Base-by-base conservation (phyloP, 192 early-diverging fungal species). In the Pilaira anomala region DNA sequence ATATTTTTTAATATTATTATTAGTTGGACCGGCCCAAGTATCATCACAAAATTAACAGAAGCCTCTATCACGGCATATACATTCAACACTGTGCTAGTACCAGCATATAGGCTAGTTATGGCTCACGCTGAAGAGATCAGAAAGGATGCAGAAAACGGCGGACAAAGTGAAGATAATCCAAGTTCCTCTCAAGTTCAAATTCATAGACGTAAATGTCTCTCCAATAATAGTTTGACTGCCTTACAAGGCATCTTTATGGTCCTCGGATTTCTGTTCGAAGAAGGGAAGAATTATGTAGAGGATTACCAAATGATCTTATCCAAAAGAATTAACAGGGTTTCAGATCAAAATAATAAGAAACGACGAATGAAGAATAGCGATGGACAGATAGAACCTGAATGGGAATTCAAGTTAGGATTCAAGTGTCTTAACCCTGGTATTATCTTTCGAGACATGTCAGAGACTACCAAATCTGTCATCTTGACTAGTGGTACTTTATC, bases 401-500 rank as follows among this genome's bases (percentile, higher is more conserved):
- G 67, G 67, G 42, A 16, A 41, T 46, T 22, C 9, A 60, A 62
- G 14, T 25, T 68, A 12, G 60, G 67, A 6, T 68, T 68, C 42
- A 62, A 71, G 73, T 77, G 76, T 62, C 61, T 76, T 14, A 80
- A 80, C 30, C 68, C 78, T n/a, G 76, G 76, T 9, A 46, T 75
- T 21, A 66, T 68, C 26, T 80, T 80, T 66, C 44, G 44, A 2
- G 72, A 81, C 30, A 69, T 86, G 8, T 63, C 80, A 0, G 42
- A 62, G 0, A 14, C 61, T n/a, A 60, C 81, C 0, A 75, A 78
- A 8, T 80, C 85, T 0, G 72, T 88, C 16, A 66, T 88, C 4
- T 49, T 88, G 33, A 87, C 83, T 19, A 85, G 83, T 62, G 86
- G 86, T 30, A 88, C 86, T 11, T 75, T 88, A n/a, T 86, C 86